Conservation (phyloP, 1,139 yeast genomes). For the Pichia sp. region DNA sequence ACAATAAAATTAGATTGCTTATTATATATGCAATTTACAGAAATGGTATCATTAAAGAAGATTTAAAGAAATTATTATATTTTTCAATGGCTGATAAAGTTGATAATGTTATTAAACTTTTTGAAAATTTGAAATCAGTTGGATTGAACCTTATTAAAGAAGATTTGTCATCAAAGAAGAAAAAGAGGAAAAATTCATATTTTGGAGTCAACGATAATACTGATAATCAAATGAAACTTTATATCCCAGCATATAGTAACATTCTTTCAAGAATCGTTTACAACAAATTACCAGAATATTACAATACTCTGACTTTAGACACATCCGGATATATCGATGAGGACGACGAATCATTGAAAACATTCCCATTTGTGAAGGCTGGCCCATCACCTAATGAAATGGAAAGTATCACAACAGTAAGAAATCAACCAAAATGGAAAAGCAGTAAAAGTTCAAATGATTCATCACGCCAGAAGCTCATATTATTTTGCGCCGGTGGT, state of each 20-base stretch:
- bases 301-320: slow-evolving; percentile 15
- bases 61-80: slow-evolving; percentile 60
- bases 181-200: slow-evolving; percentile 36
- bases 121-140: slow-evolving; percentile 38
- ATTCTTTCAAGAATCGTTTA: slow-evolving; percentile 22
- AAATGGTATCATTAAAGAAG: slow-evolving; percentile 75
- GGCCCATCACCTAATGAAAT: slow-evolving; percentile 10
- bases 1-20: slow-evolving; percentile 66
- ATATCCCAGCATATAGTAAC: slow-evolving; percentile 25
- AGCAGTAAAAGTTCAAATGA: slow-evolving; percentile 20
- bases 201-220: slow-evolving; percentile 54
- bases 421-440: slow-evolving; percentile 28
- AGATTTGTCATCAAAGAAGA: slow-evolving; percentile 30
- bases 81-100: slow-evolving; percentile 49
- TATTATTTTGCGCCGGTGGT: slow-evolving; percentile 87
- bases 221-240: slow-evolving; percentile 21
- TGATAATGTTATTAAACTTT: slow-evolving; percentile 49
- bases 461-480: slow-evolving; percentile 32
- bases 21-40: slow-evolving; percentile 73
- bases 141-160: slow-evolving; percentile 63
- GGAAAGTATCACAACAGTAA: slow-evolving; percentile 12
- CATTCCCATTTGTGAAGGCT: slow-evolving; percentile 27
- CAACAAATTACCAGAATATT: slow-evolving; percentile 24
- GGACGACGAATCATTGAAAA: slow-evolving; percentile 20
- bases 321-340: slow-evolving; percentile 14